phyloP scores from a whole-genome alignment of 164 flowering plant genomes.

The Aristolochia contorta region DNA sequence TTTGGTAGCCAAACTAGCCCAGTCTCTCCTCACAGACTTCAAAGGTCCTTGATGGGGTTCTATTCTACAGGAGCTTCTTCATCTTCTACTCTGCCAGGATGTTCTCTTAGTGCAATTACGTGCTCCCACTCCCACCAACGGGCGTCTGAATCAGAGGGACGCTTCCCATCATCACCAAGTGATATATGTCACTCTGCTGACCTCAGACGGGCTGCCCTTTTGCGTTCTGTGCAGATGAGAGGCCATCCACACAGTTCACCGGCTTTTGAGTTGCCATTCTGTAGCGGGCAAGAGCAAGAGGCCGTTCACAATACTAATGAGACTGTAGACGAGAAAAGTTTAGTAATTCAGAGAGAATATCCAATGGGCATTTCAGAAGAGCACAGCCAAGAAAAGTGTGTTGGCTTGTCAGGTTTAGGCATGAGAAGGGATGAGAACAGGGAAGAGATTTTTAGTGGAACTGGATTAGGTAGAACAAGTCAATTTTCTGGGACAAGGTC shows the following conservation, averaged over 20 bases:
- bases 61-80: slow-evolving; percentile 20
- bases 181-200: slow-evolving; percentile 98
- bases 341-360: slow-evolving; percentile 42
- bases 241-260: slow-evolving; percentile 50
- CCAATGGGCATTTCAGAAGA: slow-evolving; percentile 26
- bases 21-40: slow-evolving; percentile 77
- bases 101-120: slow-evolving; percentile 16
- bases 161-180: slow-evolving; percentile 95
- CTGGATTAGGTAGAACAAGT: slow-evolving; percentile 9
- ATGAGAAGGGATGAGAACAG: slow-evolving; percentile 29
- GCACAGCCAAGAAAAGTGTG: slow-evolving; percentile 18
- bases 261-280: slow-evolving; percentile 33
- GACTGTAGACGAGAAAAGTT: slow-evolving; percentile 45
- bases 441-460: slow-evolving; percentile 12
- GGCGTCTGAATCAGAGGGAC: slow-evolving; percentile 77
- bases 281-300: slow-evolving; percentile 30
- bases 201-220: slow-evolving; percentile 79
- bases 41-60: slow-evolving; percentile 18
- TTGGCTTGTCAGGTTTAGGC: slow-evolving; percentile 13
- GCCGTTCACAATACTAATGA: slow-evolving; percentile 32
- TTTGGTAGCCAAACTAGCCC: slow-evolving; percentile 45
- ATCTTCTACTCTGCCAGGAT: slow-evolving; percentile 24
- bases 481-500: slow-evolving; percentile 13
- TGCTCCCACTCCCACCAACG: slow-evolving; percentile 63
- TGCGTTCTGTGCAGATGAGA: slow-evolving; percentile 93